phyloP scores from a whole-genome alignment of 2,329 filamentous ascomycete species.

The Cercospora zeae-maydis region DNA sequence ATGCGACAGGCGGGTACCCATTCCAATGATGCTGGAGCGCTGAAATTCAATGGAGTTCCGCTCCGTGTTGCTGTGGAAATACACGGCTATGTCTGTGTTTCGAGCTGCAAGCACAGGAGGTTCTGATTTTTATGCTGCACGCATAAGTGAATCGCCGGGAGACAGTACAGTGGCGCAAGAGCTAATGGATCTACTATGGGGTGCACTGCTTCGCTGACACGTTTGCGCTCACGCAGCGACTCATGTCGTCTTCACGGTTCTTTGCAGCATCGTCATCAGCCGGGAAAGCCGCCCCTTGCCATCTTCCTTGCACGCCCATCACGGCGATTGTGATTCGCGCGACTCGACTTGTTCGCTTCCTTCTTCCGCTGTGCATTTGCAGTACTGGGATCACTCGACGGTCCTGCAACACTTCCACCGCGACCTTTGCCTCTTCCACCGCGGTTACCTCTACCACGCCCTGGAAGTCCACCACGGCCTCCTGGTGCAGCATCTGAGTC shows the following conservation, averaged over 20 bases:
- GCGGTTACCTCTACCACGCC: slow-evolving; percentile 47
- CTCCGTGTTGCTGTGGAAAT: background rate
- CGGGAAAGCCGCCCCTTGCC: slow-evolving; percentile 53
- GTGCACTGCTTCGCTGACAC: background rate
- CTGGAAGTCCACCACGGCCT: slow-evolving; percentile 42
- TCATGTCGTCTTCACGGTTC: background rate
- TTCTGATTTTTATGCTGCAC: background rate
- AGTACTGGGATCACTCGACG: slow-evolving; percentile 66
- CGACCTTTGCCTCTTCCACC: slow-evolving; percentile 45
- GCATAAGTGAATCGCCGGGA: background rate
- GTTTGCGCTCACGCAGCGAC: background rate
- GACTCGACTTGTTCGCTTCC: slow-evolving; percentile 72
- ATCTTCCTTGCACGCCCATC: slow-evolving; percentile 64
- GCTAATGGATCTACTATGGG: background rate
- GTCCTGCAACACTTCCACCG: slow-evolving; percentile 58
- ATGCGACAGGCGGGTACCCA: background rate
- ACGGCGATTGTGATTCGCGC: slow-evolving; percentile 82
- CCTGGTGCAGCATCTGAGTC: slow-evolving; percentile 50
- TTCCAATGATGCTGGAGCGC: background rate
- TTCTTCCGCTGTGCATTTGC: slow-evolving; percentile 69
- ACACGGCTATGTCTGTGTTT: background rate
- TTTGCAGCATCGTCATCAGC: slow-evolving; percentile 19
- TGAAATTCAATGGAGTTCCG: background rate
- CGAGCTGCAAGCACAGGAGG: background rate
- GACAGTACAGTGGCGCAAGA: background rate